Evolutionary conservation across 352 stramenopile genomes (phyloP).

Genomic region (Pythium graminicola): DNA sequence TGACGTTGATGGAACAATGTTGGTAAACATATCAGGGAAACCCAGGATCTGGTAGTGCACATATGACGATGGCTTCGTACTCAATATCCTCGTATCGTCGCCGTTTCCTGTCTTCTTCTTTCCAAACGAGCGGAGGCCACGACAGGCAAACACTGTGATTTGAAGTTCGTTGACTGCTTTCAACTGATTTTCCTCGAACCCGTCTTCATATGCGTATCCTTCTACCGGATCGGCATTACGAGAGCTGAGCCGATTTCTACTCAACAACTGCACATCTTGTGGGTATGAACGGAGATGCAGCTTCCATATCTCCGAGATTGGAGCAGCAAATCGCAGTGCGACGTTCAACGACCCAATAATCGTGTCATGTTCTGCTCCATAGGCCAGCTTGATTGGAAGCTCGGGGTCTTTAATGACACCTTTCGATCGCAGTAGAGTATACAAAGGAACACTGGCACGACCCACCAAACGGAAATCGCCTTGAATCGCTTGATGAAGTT

Average conservation of each 20-base stretch:
- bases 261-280: constrained; percentile 64
- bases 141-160: constrained; percentile 59
- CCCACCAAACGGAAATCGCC: constrained; percentile 88
- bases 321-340: constrained; percentile 78
- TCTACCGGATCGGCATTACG: constrained; percentile 8
- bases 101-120: constrained; percentile 29
- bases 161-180: constrained; percentile 53
- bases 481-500: constrained; percentile 84
- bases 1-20: constrained; percentile 57
- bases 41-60: constrained; percentile 88
- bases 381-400: constrained; percentile 39
- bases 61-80: constrained; percentile 61
- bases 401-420: constrained; percentile 63
- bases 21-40: constrained; percentile 86
- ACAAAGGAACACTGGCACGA: constrained; percentile 53
- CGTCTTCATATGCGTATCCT: constrained; percentile 24
- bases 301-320: constrained; percentile 88
- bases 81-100: constrained; percentile 1
- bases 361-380: constrained; percentile 21
- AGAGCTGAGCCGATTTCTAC: constrained; percentile 3
- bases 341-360: constrained; percentile 73
- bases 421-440: constrained; percentile 62
- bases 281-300: constrained; percentile 87
- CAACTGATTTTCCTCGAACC: constrained; percentile 15
- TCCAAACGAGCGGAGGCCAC: constrained; percentile 40